Evolutionary conservation across 768 basidiomycete species (phyloP).

Genomic region (Clavulina sp.): DNA sequence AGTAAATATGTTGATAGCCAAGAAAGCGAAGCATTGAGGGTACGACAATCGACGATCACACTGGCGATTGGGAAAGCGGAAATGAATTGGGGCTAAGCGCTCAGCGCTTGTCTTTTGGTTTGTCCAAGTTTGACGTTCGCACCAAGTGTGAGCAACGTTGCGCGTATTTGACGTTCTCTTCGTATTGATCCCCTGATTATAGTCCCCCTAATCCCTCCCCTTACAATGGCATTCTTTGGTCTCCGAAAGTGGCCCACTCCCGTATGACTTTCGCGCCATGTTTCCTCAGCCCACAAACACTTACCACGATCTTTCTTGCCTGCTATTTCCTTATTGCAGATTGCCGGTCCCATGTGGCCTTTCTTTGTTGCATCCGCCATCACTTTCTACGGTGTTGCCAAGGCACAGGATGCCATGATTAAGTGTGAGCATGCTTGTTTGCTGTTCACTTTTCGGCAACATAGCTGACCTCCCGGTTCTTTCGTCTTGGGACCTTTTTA

Average conservation of each 20-base stretch:
- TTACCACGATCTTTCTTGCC: too few relatives aligned
- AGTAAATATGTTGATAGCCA: too few relatives aligned
- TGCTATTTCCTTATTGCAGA: constrained; percentile 23
- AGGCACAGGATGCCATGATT: constrained; percentile 50
- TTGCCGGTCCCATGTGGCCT: constrained; percentile 61
- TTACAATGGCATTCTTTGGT: constrained; percentile 26
- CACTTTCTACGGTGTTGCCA: constrained; percentile 48
- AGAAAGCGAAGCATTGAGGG: too few relatives aligned
- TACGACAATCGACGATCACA: too few relatives aligned
- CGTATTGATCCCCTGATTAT: background rate
- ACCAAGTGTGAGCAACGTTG: too few relatives aligned
- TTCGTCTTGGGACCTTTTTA: background rate
- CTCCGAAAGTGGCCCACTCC: constrained; percentile 70
- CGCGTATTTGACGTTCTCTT: too few relatives aligned
- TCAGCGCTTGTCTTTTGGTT: too few relatives aligned
- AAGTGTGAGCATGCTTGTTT: constrained; percentile 36
- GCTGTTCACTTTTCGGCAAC: background rate
- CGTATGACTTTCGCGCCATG: constrained; percentile 26
- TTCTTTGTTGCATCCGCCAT: constrained; percentile 51
- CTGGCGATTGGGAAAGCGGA: too few relatives aligned
- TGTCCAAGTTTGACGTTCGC: too few relatives aligned
- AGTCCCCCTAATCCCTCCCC: background rate
- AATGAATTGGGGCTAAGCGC: too few relatives aligned
- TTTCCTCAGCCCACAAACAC: background rate
- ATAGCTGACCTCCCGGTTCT: constrained; percentile 2